These are phyloP conservation scores for Fusarium sp. DNA, from an alignment of 2,329 filamentous ascomycete species.

Conservation along the genomic window DNA sequence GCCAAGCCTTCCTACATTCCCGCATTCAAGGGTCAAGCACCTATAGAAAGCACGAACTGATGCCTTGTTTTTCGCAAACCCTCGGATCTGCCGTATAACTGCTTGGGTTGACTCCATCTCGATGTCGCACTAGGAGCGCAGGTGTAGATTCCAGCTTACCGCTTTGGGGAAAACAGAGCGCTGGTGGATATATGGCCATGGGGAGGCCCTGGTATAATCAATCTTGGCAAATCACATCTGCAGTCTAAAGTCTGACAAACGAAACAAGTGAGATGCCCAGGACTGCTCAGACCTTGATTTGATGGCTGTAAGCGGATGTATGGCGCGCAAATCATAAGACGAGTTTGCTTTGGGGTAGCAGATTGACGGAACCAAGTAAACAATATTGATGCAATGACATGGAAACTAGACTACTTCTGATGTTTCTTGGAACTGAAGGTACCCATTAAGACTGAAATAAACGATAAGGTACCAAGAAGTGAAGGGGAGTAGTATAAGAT, in stretches of 20 bases:
- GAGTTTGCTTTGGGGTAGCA: background rate
- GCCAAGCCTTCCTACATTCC: constrained; percentile 1
- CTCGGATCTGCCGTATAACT: background rate
- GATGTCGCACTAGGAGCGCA: background rate
- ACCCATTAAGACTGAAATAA: too few relatives aligned
- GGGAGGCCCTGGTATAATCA: background rate
- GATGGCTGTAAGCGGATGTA: background rate
- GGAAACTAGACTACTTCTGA: too few relatives aligned
- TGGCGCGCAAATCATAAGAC: too few relatives aligned
- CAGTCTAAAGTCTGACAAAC: constrained; percentile 3
- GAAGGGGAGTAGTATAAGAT: too few relatives aligned
- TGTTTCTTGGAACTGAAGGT: too few relatives aligned
- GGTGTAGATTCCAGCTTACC: background rate
- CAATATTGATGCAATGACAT: too few relatives aligned
- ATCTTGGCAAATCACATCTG: background rate
- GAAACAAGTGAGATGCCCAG: background rate
- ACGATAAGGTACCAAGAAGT: too few relatives aligned
- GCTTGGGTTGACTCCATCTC: background rate
- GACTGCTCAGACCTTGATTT: background rate
- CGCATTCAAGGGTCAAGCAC: background rate
- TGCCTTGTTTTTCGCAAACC: background rate
- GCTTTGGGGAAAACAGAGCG: constrained; percentile 1
- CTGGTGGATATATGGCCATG: background rate
- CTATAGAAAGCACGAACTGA: background rate
- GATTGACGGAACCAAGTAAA: too few relatives aligned